Evolutionary conservation across 2,329 filamentous ascomycete genomes (phyloP).

Genomic region (Alternaria brassicicola): DNA sequence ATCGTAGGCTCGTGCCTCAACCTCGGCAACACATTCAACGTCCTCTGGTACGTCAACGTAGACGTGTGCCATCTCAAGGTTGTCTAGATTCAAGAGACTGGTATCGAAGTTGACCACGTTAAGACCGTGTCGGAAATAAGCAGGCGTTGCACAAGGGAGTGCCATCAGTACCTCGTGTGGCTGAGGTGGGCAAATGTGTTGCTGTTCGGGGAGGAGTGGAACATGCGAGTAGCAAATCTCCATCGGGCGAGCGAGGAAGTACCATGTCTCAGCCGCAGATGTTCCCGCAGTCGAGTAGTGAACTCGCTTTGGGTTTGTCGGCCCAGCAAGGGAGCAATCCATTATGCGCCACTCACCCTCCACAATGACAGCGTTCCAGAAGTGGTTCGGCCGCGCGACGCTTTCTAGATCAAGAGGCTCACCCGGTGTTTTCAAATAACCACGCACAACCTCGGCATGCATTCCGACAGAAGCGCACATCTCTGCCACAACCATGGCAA

Average conservation of each 20-base stretch:
- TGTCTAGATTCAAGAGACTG: conserved; percentile 81
- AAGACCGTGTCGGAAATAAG: conserved; percentile 82
- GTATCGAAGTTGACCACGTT: conserved; percentile 92
- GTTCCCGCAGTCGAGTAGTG: conserved; percentile 76
- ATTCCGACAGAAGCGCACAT: conserved; percentile 93
- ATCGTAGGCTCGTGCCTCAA: conserved; percentile 81
- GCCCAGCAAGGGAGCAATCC: conserved; percentile 89
- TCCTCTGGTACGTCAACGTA: conserved; percentile 87
- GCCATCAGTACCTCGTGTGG: conserved; percentile 85
- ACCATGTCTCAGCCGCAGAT: conserved; percentile 82
- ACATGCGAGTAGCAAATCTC: conserved; percentile 97
- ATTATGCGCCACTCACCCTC: conserved; percentile 97
- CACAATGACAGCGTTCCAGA: conserved; percentile 94
- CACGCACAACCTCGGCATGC: conserved; percentile 83
- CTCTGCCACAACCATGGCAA: conserved; percentile 84
- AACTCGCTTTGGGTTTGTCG: conserved; percentile 81
- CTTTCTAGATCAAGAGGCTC: conserved; percentile 76
- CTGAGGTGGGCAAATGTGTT: conserved; percentile 89
- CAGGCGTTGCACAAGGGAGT: conserved; percentile 82
- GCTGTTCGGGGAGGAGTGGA: conserved; percentile 82
- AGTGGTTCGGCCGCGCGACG: conserved; percentile 89
- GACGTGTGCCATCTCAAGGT: conserved; percentile 90
- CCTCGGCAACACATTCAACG: conserved; percentile 89
- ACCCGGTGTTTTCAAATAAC: conserved; percentile 89
- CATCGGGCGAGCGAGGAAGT: conserved; percentile 86